Evolutionary conservation across 441 rosid genomes (phyloP).

Genomic region (Hypseocharis bilobata): DNA sequence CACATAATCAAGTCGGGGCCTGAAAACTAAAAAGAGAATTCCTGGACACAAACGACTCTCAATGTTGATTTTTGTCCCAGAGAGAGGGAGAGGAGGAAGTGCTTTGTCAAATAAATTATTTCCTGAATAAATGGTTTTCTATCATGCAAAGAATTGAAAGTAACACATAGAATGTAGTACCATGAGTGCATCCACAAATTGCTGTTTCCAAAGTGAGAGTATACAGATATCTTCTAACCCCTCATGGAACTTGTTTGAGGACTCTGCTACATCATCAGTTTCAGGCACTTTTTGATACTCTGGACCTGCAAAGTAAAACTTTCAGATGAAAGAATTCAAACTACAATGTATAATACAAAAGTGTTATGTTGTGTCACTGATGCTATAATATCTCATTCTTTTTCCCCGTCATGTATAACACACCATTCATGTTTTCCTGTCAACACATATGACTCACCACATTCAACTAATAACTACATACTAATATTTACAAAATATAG

Average conservation of each 20-base stretch:
- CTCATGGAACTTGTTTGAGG: constrained; percentile 27
- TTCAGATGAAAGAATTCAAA: constrained; percentile 9
- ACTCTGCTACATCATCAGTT: constrained; percentile 32
- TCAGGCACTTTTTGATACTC: constrained; percentile 42
- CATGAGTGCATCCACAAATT: constrained; percentile 57
- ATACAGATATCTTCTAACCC: constrained; percentile 27
- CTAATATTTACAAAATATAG: not conserved
- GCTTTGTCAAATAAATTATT: not conserved
- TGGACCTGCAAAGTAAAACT: constrained; percentile 29
- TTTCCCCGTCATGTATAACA: not conserved
- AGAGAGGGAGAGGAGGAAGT: not conserved
- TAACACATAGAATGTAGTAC: constrained; percentile 25
- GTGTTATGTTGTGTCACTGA: not conserved
- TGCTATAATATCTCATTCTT: not conserved
- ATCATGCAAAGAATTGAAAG: constrained; percentile 10
- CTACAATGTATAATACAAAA: constrained; percentile 10
- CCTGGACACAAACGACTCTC: too few relatives aligned
- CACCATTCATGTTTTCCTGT: not conserved
- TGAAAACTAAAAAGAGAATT: too few relatives aligned
- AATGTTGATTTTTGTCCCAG: not conserved
- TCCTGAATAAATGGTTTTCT: constrained; percentile 12
- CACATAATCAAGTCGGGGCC: too few relatives aligned
- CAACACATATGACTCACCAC: too few relatives aligned
- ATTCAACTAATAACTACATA: too few relatives aligned
- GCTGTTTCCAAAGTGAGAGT: constrained; percentile 61